Conservation (phyloP, 768 basidiomycete species). For the Mycena rosella region DNA sequence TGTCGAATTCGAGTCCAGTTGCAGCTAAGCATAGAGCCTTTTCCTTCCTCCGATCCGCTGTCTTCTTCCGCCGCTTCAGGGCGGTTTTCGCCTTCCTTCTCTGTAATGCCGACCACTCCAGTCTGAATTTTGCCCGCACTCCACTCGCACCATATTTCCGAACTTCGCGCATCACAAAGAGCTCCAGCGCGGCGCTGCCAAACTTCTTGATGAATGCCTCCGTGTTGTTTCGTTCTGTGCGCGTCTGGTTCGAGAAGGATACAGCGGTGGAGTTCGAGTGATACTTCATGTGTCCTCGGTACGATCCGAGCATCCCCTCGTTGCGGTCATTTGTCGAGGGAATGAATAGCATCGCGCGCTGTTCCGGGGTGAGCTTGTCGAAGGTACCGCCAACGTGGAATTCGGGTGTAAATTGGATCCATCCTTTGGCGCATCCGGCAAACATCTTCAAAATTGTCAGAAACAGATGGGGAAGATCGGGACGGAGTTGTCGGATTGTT, state of each 20-base stretch:
- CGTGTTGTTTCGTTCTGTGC: neutral
- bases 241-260: neutral
- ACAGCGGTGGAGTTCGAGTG: constrained; percentile 2
- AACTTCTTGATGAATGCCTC: constrained; percentile 6
- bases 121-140: neutral
- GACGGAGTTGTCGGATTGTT: neutral
- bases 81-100: neutral
- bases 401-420: constrained; percentile 11
- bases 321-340: constrained; percentile 40
- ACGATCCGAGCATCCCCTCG: constrained; percentile 38
- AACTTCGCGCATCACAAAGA: neutral
- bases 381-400: constrained; percentile 11
- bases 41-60: neutral
- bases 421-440: neutral
- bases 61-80: neutral
- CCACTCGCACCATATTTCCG: neutral
- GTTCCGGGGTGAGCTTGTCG: constrained; percentile 36
- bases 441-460: neutral
- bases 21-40: neutral
- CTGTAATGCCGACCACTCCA: neutral
- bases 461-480: neutral
- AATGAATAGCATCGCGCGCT: constrained; percentile 31
- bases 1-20: neutral
- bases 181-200: neutral
- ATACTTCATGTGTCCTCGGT: neutral